Conservation (phyloP, 805 yeast species). For the Yamadazyma philogaea region DNA sequence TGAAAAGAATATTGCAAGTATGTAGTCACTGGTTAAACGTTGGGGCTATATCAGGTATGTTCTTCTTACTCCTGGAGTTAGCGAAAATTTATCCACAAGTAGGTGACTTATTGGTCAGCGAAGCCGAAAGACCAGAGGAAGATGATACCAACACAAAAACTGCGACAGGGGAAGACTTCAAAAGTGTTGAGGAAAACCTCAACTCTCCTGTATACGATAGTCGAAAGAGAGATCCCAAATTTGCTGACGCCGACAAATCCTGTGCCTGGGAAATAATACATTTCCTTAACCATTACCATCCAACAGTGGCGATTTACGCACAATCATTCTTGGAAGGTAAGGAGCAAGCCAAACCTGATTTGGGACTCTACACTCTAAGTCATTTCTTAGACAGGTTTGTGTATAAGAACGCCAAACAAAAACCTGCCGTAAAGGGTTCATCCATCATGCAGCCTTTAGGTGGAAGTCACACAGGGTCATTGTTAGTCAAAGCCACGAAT, state of each 20-base stretch:
- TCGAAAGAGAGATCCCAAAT: conserved; percentile 88
- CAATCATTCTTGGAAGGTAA: conserved; percentile 53
- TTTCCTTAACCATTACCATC: conserved; percentile 82
- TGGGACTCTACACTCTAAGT: conserved; percentile 79
- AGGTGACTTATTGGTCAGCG: conserved; percentile 55
- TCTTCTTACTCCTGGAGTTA: conserved; percentile 68
- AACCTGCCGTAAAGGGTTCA: conserved; percentile 69
- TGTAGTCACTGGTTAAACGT: conserved; percentile 82
- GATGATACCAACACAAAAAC: conserved; percentile 21
- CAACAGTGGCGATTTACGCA: conserved; percentile 84
- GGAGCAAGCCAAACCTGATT: conserved; percentile 72
- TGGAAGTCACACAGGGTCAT: conserved; percentile 70
- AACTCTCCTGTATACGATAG: conserved; percentile 62
- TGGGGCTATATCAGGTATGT: conserved; percentile 85
- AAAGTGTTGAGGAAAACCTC: conserved; percentile 6
- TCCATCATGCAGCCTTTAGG: conserved; percentile 98
- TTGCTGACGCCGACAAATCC: conserved; percentile 77
- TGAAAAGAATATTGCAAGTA: conserved; percentile 82
- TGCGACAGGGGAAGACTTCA: conserved; percentile 17
- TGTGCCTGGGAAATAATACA: conserved; percentile 84
- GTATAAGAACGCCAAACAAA: conserved; percentile 85
- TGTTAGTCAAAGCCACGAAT: conserved; percentile 64
- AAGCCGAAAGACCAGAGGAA: conserved; percentile 45
- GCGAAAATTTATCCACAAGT: conserved; percentile 63
- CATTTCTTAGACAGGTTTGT: conserved; percentile 96